Evolutionary conservation across 495 filamentous ascomycete genomes (phyloP), one percentile per base, ranked within the genome.

Genomic region (Xylaria cubensis): DNA sequence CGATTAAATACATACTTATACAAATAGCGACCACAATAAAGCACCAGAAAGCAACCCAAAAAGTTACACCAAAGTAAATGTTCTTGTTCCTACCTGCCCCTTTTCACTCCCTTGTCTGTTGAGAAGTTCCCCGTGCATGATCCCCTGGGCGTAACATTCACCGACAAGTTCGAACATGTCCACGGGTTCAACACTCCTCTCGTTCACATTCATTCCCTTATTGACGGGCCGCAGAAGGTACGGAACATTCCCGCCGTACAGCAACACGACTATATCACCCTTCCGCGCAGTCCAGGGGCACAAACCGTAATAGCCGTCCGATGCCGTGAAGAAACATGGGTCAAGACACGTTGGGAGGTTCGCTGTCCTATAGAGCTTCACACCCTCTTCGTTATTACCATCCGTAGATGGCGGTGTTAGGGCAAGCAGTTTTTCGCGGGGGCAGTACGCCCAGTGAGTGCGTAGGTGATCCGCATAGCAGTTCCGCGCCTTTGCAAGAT

Each of bases 201-300:
- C 51, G 0, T 55, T 29, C 24, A 24, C 3, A 5, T 26, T 55
- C 10, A 26, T 55, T 26, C 10, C 51, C 21, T 55, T 55, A 6
- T 26, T 24, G 9, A 29, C 51, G 2, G 51, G 51, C 26, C 51
- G 51, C 3, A 55, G 21, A 55, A 55, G 51, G 21, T 55, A 55
- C 4, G 51, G 51, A 26, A 55, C 12, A 55, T 55, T 55, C 24
- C 51, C 51, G 9, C 51, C 51, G 24, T 55, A 55, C 9, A 55
- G 24, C 51, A 55, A 29, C 2, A 55, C 51, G 51, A 55, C 51
- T 9, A 55, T 26, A 55, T 55, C 51, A 55, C 51, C 51, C 51
- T 55, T 24, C 15, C 15, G 51, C 4, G 51, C 51, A 55, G 51
- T 55, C 51, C 21, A 55, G 51, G 51, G 51, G 21, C 51, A 55